Evolutionary conservation across 164 flowering plant genomes (phyloP), one percentile per base, ranked within the genome.

Genomic region (Berberis thunbergii): DNA sequence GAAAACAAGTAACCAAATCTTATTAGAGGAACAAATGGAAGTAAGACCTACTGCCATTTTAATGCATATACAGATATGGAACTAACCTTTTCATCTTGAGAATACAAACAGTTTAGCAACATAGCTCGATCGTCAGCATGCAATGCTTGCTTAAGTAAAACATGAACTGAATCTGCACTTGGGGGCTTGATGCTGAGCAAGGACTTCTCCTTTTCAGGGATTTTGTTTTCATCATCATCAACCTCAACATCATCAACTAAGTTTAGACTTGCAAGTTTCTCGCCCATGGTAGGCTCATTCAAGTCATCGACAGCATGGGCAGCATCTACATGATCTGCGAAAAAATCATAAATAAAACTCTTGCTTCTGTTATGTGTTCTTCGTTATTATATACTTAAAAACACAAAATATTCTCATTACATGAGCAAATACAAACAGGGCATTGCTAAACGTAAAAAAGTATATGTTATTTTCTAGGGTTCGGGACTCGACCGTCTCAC

Each of bases 281-380:
- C 98, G 9, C 95, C 98, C 84, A 92, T 92, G 54, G 98, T 88
- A 39, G 87, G 96, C 77, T 89, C 98, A 63, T 77, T 79, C 62
- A 65, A 44, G 74, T 86, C 84, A 68, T 79, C 75, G 40, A 74
- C 74, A 26, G 73, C 66, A 9, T 65, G 70, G 26, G 43, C 50
- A 57, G 71, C 78, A 69, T 78, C 79, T 26, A 26, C 26, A 26
- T 26, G 26, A 26, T 26, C 26, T 26, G 26, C 26, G 26, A 26
- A 26, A 26, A 26, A 26, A 26, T 26, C 26, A 26, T 26, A 26
- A 26, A 26, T 26, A 26, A 26, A 26, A 26, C 26, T 26, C 26
- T 26, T 26, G 26, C 26, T 26, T 26, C 26, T 26, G 26, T 26
- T 26, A 26, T 26, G 26, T 26, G 26, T 26, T 26, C 26, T 26